A percentile compares a stretch with the other conserved stretches of the same genome.
Evolutionary conservation across 768 basidiomycete genomes (phyloP).

Genomic region (Guyanaporus albipodus): DNA sequence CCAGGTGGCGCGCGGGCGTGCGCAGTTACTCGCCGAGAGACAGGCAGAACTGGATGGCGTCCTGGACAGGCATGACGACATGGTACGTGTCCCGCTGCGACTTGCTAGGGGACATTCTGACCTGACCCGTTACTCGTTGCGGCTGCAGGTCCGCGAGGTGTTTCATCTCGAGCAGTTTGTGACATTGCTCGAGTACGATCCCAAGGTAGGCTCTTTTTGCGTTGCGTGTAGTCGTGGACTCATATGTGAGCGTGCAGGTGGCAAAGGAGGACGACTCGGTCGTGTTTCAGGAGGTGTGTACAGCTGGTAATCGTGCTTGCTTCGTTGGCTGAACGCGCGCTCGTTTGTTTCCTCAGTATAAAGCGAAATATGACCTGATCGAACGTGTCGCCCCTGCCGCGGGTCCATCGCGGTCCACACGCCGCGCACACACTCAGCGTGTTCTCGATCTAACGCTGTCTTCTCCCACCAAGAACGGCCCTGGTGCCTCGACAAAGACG

Average conservation of each 20-base stretch:
- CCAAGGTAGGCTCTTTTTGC: constrained; percentile 42
- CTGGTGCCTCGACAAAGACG: constrained; percentile 9
- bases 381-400: constrained; percentile 40
- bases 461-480: constrained; percentile 15
- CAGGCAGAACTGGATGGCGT: constrained; percentile 57
- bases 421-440: constrained; percentile 53
- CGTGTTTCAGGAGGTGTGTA: constrained; percentile 70
- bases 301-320: neutral
- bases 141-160: constrained; percentile 72
- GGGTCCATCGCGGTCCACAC: constrained; percentile 56
- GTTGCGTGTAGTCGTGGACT: neutral
- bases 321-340: constrained; percentile 1
- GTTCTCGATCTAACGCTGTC: constrained; percentile 40
- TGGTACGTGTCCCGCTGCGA: constrained; percentile 63
- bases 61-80: constrained; percentile 63
- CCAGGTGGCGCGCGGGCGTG: constrained; percentile 35
- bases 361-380: constrained; percentile 58
- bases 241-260: constrained; percentile 38
- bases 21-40: constrained; percentile 51
- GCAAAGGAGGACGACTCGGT: constrained; percentile 69
- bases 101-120: too few species aligned
- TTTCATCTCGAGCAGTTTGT: constrained; percentile 87
- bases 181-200: constrained; percentile 73
- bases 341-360: constrained; percentile 42
- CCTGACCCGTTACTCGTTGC: too few species aligned